Evolutionary conservation across 1,139 yeast species (phyloP), one percentile per base, ranked within the genome.

Genomic region (Meyerozyma smithsonii): DNA sequence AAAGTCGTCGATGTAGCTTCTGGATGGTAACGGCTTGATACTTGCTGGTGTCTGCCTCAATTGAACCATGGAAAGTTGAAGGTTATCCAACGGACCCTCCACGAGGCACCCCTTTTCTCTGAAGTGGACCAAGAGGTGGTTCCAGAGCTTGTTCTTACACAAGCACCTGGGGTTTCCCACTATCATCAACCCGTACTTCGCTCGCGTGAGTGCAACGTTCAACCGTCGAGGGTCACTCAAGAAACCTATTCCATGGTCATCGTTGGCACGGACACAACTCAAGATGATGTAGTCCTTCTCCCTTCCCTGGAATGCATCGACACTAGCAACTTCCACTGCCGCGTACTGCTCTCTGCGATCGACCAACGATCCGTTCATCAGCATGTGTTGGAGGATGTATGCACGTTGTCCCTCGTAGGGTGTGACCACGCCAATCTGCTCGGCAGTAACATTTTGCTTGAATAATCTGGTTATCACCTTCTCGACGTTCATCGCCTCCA

Each of bases 391-490:
- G 11, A 79, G 74, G 43, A 89, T 69, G 56, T 84, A 89, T 0
- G 94, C 87, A 47, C 96, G 70, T 64, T 90, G 97, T 25, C 96
- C 97, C 59, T 88, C 96, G 60, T 90, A 90, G 0, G 97, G 97
- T 4, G 97, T 89, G 41, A 90, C 82, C 28, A 90, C 84, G 56
- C 97, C 97, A 56, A 90, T 89, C 56, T 88, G 95, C 14, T 74
- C 74, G 0, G 96, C 89, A 39, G 66, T 62, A 10, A 89, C 77
- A n/a, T 96, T 96, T 50, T 86, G 90, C 48, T 72, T 77, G 59
- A 88, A 84, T 42, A 89, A 68, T 46, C 77, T 70, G 1, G 92
- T 80, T 32, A 90, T 81, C 24, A 85, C 70, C 56, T 84, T 82
- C 59, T 88, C 96, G 51, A 89, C 87, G 54, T 84, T 87, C 81